Base-by-base conservation (phyloP, 2,329 filamentous ascomycete species). In the Cladosporium sp. region DNA sequence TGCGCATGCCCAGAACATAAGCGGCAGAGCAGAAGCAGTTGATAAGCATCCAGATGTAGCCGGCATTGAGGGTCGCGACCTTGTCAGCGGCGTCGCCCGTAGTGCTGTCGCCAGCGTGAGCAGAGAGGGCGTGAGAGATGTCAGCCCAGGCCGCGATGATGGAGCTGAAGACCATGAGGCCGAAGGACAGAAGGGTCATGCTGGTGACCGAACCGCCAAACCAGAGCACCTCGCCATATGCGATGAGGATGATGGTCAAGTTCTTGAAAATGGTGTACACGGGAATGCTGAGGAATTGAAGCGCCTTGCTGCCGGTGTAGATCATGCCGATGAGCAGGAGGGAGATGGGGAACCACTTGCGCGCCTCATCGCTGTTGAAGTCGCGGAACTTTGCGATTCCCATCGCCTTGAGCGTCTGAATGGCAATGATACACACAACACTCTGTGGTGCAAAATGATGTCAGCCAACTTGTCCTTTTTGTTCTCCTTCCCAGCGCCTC, bases 261-360 rank as follows among this genome's bases (percentile, higher is more conserved):
- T 99, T 99, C 81, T 99, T 99, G 81, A 99, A 99, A 69, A 99
- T 99, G 50, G 93, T 99, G 75, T 99, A 99, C 20, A 99, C 93
- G 19, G 93, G 93, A 50, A 99, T 95, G 27, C 91, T 96, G 55
- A 99, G 86, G 73, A 85, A 97, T 73, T 96, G 90, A 40, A 99
- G 83, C 17, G 93, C 90, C 76, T 96, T 96, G 64, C 89, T 93
- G 64, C 89, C 85, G 50, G 93, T 97, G 74, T 97, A 99, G 72
- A 99, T 97, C 93, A 97, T 99, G 68, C 90, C 91, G 66, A 97
- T 93, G 58, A 99, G 84, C 55, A 97, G 87, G 50, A 96, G 77
- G 52, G 93, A 95, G 64, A 99, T 89, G 43, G 93, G 93, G 66
- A 97, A 96, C 93, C 92, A 99, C 79, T 90, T 95, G 70, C 84